These are phyloP conservation scores for Neopestalotiopsis sp. DNA, from an alignment of 2,329 filamentous ascomycete species.

Conservation along the genomic window DNA sequence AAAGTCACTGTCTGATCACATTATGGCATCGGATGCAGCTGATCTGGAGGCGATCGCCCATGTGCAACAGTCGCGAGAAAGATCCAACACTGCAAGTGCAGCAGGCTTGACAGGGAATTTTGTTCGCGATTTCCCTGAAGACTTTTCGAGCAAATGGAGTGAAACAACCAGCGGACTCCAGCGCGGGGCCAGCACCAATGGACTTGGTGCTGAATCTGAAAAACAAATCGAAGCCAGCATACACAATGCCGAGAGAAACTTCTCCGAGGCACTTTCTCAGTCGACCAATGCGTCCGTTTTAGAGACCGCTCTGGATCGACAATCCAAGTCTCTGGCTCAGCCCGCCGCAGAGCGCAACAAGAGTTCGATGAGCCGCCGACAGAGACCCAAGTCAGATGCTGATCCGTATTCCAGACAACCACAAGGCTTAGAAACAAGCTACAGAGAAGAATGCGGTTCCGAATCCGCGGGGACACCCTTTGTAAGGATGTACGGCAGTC, in stretches of 20 bases:
- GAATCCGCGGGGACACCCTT: slow-evolving; percentile 39
- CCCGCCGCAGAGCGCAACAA: slow-evolving; percentile 16
- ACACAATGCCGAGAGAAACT: slow-evolving; percentile 30
- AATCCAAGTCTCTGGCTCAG: slow-evolving; percentile 20
- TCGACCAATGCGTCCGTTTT: slow-evolving; percentile 27
- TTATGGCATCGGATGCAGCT: slow-evolving; percentile 33
- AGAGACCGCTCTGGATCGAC: slow-evolving; percentile 35
- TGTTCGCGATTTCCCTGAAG: slow-evolving; percentile 57
- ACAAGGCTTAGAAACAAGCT: slow-evolving; percentile 54
- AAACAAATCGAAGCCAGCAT: slow-evolving; percentile 23
- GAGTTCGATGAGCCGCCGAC: slow-evolving; percentile 15
- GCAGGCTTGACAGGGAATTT: slow-evolving; percentile 51
- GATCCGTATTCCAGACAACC: slow-evolving; percentile 50
- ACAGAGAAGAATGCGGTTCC: slow-evolving; percentile 47
- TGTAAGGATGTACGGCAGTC: slow-evolving; percentile 39
- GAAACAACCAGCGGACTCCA: slow-evolving; percentile 16
- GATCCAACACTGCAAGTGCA: slow-evolving; percentile 28
- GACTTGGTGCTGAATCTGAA: slow-evolving; percentile 23
- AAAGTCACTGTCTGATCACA: slow-evolving; percentile 34
- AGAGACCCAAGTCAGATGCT: slow-evolving; percentile 25
- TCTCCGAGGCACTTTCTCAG: slow-evolving; percentile 29
- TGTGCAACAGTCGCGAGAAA: slow-evolving; percentile 27
- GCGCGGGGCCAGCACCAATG: slow-evolving; percentile 17
- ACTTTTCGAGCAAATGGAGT: slow-evolving; percentile 51
- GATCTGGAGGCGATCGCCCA: slow-evolving; percentile 32